Percentiles rank a stretch among this genome's conserved stretches.
phyloP scores from a whole-genome alignment of 352 stramenopile species.

The Phytophthora lateralis region DNA sequence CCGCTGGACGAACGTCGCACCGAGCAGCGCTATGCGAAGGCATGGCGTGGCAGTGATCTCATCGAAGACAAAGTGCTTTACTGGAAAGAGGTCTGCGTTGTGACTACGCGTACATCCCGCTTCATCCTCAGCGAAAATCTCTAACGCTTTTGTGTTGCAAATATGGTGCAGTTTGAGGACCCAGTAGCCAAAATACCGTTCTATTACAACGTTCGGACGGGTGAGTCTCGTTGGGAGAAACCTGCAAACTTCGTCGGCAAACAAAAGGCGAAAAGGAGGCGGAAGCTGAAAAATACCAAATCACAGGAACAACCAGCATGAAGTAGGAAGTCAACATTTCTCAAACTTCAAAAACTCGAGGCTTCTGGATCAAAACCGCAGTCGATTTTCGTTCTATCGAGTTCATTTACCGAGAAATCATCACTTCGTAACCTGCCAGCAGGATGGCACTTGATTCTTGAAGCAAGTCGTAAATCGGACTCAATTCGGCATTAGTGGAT shows the following conservation, averaged over 20 bases:
- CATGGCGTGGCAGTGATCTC: conserved; percentile 33
- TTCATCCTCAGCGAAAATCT: neutral
- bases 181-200: conserved; percentile 48
- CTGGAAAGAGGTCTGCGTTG: conserved; percentile 64
- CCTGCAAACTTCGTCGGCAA: conserved; percentile 45
- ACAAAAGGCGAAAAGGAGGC: conserved; percentile 31
- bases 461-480: conserved; percentile 75
- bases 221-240: conserved; percentile 65
- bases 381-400: conserved; percentile 19
- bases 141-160: conserved; percentile 1
- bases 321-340: neutral
- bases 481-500: conserved; percentile 44
- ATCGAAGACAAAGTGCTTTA: conserved; percentile 59
- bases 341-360: conserved; percentile 1
- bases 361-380: conserved; percentile 12
- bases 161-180: conserved; percentile 49
- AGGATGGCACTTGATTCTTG: conserved; percentile 79
- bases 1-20: conserved; percentile 42
- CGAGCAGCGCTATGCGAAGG: conserved; percentile 44
- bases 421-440: conserved; percentile 81
- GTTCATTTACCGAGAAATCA: conserved; percentile 37
- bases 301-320: neutral
- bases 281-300: conserved; percentile 12
- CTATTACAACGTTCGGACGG: conserved; percentile 77
- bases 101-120: neutral